Percentiles rank a stretch among this genome's conserved stretches.
These are phyloP conservation scores for Dictyostelium capitatum DNA, from an alignment of 78 protist genomes.

Conservation along the genomic window DNA sequence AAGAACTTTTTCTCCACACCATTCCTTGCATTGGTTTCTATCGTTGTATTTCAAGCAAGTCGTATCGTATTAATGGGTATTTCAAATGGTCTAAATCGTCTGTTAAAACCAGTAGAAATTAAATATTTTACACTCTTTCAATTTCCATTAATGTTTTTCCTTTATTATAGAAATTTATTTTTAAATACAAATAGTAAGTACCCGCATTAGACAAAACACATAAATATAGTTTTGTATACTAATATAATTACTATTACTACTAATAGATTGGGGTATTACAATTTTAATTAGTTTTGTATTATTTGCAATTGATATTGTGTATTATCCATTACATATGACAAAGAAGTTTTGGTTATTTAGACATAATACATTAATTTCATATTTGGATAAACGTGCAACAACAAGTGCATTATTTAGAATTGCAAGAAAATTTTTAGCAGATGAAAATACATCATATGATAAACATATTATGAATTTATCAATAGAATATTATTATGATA, in stretches of 20 bases:
- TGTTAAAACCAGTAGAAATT: slow-evolving; percentile 45
- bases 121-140: slow-evolving; percentile 60
- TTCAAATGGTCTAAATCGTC: slow-evolving; percentile 47
- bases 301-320: slow-evolving; percentile 46
- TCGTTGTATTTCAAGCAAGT: slow-evolving; percentile 40
- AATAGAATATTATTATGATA: slow-evolving; percentile 69
- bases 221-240: not conserved
- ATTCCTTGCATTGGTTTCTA: slow-evolving; percentile 22
- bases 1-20: slow-evolving; percentile 45
- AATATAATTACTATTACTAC: not conserved
- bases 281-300: slow-evolving; percentile 56
- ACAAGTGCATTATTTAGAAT: not conserved
- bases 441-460: slow-evolving; percentile 66
- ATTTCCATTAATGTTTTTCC: slow-evolving; percentile 77
- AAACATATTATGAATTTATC: slow-evolving; percentile 51
- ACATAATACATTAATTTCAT: slow-evolving; percentile 10
- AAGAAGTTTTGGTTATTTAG: slow-evolving; percentile 69
- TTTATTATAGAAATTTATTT: slow-evolving; percentile 64
- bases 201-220: too few species aligned
- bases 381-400: slow-evolving; percentile 26
- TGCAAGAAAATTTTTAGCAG: slow-evolving; percentile 9
- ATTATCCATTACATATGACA: slow-evolving; percentile 72
- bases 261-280: slow-evolving; percentile 61
- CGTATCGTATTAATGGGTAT: slow-evolving; percentile 54
- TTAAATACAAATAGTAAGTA: slow-evolving; percentile 59